Evolutionary conservation across 1,284 basidiomycete genomes (phyloP).

Genomic region (Austroboletus niveus): DNA sequence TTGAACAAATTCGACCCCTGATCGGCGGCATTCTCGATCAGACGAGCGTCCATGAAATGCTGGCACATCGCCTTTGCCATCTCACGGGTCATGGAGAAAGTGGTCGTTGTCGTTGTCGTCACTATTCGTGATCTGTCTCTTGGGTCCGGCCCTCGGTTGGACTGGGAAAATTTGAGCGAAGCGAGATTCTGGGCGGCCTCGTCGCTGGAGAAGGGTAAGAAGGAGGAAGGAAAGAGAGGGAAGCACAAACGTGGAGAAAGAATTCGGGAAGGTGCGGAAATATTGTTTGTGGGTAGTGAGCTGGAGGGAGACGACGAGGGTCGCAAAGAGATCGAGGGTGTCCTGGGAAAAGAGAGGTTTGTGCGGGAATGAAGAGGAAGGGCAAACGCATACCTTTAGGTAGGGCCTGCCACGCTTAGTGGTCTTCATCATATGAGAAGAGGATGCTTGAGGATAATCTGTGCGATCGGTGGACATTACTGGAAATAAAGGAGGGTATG

Average conservation of each 20-base stretch:
- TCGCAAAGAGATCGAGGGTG: slow-evolving; percentile 97
- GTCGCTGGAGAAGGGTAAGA: slow-evolving; percentile 57
- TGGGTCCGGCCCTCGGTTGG: slow-evolving; percentile 96
- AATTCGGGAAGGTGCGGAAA: slow-evolving; percentile 93
- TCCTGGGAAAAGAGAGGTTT: slow-evolving; percentile 56
- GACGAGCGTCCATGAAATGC: slow-evolving; percentile 97
- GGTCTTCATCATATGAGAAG: slow-evolving; percentile 96
- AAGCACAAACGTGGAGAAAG: slow-evolving; percentile 84
- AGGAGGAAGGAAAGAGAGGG: slow-evolving; percentile 6
- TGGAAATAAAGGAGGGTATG: slow-evolving; percentile 24
- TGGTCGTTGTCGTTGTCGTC: slow-evolving; percentile 98
- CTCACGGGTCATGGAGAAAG: slow-evolving; percentile 98
- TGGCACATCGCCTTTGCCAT: slow-evolving; percentile 99
- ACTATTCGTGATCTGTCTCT: slow-evolving; percentile 96
- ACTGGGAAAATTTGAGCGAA: slow-evolving; percentile 98
- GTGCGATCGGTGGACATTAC: slow-evolving; percentile 42
- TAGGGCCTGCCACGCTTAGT: slow-evolving; percentile 93
- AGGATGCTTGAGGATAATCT: slow-evolving; percentile 47
- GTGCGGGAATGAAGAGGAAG: not conserved
- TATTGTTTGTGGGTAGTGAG: slow-evolving; percentile 91
- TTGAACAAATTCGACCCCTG: slow-evolving; percentile 88
- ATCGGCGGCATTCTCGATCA: slow-evolving; percentile 96
- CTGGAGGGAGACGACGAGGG: slow-evolving; percentile 91
- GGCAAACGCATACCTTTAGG: slow-evolving; percentile 64
- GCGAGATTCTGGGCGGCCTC: slow-evolving; percentile 94